A percentile compares a stretch with the other conserved stretches of the same genome.
These are phyloP conservation scores for Lumnitzera racemosa DNA, from an alignment of 345 rosid genomes.

Conservation along the genomic window DNA sequence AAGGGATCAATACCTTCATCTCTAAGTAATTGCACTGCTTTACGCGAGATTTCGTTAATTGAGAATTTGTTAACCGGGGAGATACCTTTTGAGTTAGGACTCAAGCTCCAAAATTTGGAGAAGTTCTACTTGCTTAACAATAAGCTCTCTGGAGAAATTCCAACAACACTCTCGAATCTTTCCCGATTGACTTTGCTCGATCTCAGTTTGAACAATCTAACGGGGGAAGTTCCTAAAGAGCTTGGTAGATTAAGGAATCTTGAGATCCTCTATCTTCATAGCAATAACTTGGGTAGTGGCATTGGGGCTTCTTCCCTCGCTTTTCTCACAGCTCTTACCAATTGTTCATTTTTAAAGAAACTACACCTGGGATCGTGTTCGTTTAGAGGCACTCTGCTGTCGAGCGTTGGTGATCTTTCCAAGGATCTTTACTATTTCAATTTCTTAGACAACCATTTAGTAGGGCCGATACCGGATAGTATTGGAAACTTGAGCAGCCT, in stretches of 20 bases:
- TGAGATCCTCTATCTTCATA: constrained; percentile 8
- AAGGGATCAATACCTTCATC: constrained; percentile 6
- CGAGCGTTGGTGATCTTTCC: constrained; percentile 10
- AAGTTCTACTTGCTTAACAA: background rate
- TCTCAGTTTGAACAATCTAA: constrained; percentile 4
- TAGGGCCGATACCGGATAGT: constrained; percentile 5
- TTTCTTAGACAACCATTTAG: constrained; percentile 5
- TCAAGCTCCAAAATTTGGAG: constrained; percentile 9
- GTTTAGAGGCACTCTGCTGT: constrained; percentile 6
- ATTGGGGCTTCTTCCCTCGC: constrained; percentile 1
- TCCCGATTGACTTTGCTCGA: constrained; percentile 11
- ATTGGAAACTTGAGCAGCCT: constrained; percentile 13
- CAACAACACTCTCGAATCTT: constrained; percentile 8
- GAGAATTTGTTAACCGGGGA: constrained; percentile 4
- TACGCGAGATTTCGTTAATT: background rate
- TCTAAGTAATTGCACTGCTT: constrained; percentile 7
- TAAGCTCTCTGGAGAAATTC: constrained; percentile 9
- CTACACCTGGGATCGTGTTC: constrained; percentile 9
- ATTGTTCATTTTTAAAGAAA: constrained; percentile 8
- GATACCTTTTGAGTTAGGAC: constrained; percentile 7
- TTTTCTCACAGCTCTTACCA: constrained; percentile 10
- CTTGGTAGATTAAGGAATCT: constrained; percentile 13
- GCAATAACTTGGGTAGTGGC: constrained; percentile 4
- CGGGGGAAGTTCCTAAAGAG: constrained; percentile 9
- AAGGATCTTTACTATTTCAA: constrained; percentile 11